Percentiles rank a stretch among this genome's conserved stretches.
Conservation (phyloP, 495 filamentous ascomycete genomes). For the Podospora comata region DNA sequence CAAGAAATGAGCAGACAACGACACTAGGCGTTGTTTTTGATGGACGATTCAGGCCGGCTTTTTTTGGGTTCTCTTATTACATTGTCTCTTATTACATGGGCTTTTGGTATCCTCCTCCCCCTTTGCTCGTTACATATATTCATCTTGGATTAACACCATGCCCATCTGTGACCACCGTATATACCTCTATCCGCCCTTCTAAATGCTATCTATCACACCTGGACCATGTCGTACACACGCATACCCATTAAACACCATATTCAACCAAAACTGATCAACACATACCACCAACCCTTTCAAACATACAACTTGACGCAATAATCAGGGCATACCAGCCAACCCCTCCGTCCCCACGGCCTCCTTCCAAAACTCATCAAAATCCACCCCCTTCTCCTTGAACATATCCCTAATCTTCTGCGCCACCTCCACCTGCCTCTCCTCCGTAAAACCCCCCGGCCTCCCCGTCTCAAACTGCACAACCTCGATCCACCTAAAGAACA, state of each 20-base stretch:
- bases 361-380: constrained; percentile 74
- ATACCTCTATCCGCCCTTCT: neutral
- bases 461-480: constrained; percentile 77
- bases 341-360: constrained; percentile 65
- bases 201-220: no score
- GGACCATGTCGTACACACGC: no score
- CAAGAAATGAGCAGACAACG: constrained; percentile 32
- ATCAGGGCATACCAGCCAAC: constrained; percentile 23
- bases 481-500: constrained; percentile 86
- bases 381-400: constrained; percentile 66
- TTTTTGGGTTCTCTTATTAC: constrained; percentile 8
- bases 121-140: neutral
- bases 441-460: constrained; percentile 67
- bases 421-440: constrained; percentile 61
- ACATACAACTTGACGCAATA: neutral
- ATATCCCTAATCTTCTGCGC: constrained; percentile 61
- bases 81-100: constrained; percentile 12
- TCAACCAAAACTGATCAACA: neutral
- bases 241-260: constrained; percentile 1
- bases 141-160: neutral
- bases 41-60: neutral
- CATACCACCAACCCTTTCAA: neutral
- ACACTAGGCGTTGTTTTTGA: constrained; percentile 16
- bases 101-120: neutral
- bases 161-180: neutral